A percentile compares a stretch with the other conserved stretches of the same genome.
phyloP scores from a whole-genome alignment of 441 rosid species.

The Gossypium schwendimanii region DNA sequence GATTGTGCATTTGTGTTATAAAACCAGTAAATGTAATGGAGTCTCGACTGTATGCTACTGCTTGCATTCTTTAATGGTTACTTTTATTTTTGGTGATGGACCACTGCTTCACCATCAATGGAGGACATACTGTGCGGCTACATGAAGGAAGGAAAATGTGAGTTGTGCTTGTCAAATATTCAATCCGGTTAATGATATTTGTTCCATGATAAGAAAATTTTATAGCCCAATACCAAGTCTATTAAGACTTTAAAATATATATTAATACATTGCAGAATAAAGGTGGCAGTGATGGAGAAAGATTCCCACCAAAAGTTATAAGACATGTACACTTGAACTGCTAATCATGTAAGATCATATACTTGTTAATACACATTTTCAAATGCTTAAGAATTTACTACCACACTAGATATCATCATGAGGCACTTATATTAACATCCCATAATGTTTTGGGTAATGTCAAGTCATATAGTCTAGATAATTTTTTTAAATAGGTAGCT shows the following conservation, averaged over 20 bases:
- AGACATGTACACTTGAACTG: background rate
- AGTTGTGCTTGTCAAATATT: background rate
- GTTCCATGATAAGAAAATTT: background rate
- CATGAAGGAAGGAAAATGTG: background rate
- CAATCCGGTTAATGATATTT: background rate
- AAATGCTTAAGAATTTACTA: background rate
- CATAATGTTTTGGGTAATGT: background rate
- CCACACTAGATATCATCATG: background rate
- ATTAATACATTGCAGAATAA: background rate
- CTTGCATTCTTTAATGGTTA: background rate
- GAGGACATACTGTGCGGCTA: background rate
- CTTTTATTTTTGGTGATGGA: conserved; percentile 7
- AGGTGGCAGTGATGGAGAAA: background rate
- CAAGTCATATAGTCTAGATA: background rate
- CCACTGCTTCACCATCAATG: conserved; percentile 10
- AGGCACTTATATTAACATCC: background rate
- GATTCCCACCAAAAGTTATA: background rate
- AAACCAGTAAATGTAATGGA: background rate
- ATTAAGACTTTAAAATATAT: too few species aligned
- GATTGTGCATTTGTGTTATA: background rate
- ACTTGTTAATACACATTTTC: conserved; percentile 1
- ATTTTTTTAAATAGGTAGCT: background rate
- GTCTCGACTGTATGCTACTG: background rate
- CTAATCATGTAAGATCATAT: background rate
- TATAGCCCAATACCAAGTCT: background rate